Base-by-base conservation (phyloP, 805 yeast genomes). In the Alloascoidea hylecoeti region DNA sequence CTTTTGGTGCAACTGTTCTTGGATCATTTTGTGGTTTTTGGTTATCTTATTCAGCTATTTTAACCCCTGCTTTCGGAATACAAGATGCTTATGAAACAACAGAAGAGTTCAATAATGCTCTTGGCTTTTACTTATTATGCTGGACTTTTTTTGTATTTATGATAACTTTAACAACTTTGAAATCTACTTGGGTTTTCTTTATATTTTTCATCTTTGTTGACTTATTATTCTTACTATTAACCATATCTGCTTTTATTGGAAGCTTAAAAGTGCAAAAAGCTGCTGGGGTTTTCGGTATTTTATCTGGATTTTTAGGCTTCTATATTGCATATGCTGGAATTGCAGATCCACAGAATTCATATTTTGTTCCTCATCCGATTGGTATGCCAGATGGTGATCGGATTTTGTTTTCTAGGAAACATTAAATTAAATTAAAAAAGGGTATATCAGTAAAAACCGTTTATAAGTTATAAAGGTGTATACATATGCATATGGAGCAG, bases 301-400 rank as follows among this genome's bases (percentile, higher is more conserved):
- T 77, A 4, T 69, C 76, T 18, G 68, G 82, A 0, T 61, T 75
- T 42, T 53, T 73, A 37, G 80, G 79, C 1, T 78, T 78, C 77
- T 77, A 75, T 50, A 75, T 76, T 50, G 83, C 84, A 4, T 75
- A 63, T 46, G 79, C 82, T 2, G 85, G 84, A 64, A 53, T 72
- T 23, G 74, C 83, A 18, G 78, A 68, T 41, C 61, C 58, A 28
- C 78, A 75, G 49, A 81, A 80, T 55, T 61, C 84, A 3, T 78
- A 75, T 51, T 35, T 78, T 35, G 60, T 67, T 17, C 60, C 64
- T 34, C 58, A 61, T 47, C 71, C 72, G 15, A 48, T 68, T 18
- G 71, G 61, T 38, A 71, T 75, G 69, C 78, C 78, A 34, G 60
- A 42, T 23, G 30, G 13, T 23, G n/a, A 23, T 9, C 30, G 30